These are phyloP conservation scores for Fraxinus americana DNA, from an alignment of 257 asterid species.

Conservation along the genomic window DNA sequence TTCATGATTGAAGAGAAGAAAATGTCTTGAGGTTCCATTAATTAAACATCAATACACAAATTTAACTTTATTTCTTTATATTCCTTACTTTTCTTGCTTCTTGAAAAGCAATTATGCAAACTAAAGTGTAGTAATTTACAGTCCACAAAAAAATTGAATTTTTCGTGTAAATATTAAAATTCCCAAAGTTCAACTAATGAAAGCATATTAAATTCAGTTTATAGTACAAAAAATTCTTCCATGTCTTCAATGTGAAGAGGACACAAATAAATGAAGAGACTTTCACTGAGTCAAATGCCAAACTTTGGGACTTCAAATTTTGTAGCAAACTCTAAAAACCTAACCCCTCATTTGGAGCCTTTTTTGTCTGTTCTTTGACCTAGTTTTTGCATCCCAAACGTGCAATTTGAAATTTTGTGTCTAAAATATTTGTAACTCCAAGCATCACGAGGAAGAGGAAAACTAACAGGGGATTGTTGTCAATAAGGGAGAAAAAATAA, in stretches of 20 bases:
- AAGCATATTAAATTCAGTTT: too few species aligned
- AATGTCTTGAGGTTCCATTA: too few species aligned
- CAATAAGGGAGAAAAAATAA: too few species aligned
- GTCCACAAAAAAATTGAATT: conserved; percentile 29
- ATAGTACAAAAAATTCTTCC: conserved; percentile 45
- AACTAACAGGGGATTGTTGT: too few species aligned
- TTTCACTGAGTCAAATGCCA: conserved; percentile 54
- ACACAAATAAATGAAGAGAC: conserved; percentile 29
- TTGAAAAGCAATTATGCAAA: conserved; percentile 52
- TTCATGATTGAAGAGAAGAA: too few species aligned
- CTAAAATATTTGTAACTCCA: conserved; percentile 24
- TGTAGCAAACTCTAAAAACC: too few species aligned
- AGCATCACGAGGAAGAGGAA: conserved; percentile 8
- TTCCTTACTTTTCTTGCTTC: conserved; percentile 66
- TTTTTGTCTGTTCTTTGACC: conserved; percentile 75
- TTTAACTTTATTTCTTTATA: too few species aligned
- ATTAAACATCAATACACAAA: too few species aligned
- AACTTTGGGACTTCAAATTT: too few species aligned
- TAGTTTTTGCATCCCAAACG: conserved; percentile 82
- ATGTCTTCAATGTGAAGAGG: conserved; percentile 48
- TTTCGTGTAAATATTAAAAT: conserved; percentile 3
- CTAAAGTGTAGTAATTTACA: conserved; percentile 25
- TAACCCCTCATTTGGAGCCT: too few species aligned
- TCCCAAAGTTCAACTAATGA: conserved; percentile 7
- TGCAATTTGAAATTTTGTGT: conserved; percentile 41